Percentiles rank a stretch among this genome's conserved stretches.
Evolutionary conservation across 1,284 basidiomycete species (phyloP).

Genomic region (Pholiota adiposa): DNA sequence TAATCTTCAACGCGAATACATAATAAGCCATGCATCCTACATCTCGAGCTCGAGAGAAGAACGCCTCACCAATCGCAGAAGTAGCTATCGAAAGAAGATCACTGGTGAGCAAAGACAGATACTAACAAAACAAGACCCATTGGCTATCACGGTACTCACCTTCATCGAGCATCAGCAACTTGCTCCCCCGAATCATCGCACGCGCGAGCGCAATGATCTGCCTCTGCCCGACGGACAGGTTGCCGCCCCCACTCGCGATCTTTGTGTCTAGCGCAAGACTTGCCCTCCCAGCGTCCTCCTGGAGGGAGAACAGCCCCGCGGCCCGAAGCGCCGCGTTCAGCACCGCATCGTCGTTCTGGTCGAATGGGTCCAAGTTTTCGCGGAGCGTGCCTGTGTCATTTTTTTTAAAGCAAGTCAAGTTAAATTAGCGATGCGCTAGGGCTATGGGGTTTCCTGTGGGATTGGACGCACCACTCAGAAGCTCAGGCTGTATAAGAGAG

Average conservation of each 20-base stretch:
- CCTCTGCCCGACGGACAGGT: too few species aligned
- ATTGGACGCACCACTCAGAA: slow-evolving; percentile 7
- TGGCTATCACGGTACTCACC: slow-evolving; percentile 39
- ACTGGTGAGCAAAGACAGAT: not conserved
- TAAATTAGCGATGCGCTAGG: not conserved
- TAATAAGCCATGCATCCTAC: slow-evolving; percentile 4
- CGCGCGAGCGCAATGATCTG: too few species aligned
- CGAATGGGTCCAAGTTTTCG: slow-evolving; percentile 61
- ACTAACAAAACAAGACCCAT: not conserved
- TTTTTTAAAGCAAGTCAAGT: too few species aligned
- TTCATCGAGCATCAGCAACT: slow-evolving; percentile 65
- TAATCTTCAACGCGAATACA: not conserved
- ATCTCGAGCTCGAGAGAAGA: not conserved
- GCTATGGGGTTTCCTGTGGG: not conserved
- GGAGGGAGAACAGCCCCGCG: slow-evolving; percentile 57
- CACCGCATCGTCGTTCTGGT: slow-evolving; percentile 67
- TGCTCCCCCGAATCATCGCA: slow-evolving; percentile 52
- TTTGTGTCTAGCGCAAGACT: slow-evolving; percentile 53
- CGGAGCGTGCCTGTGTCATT: slow-evolving; percentile 24
- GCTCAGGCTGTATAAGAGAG: slow-evolving; percentile 6
- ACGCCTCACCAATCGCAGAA: slow-evolving; percentile 47
- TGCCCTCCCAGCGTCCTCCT: slow-evolving; percentile 50
- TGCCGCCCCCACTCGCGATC: too few species aligned
- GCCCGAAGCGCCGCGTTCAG: slow-evolving; percentile 59
- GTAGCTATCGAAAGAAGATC: slow-evolving; percentile 37